Conservation (phyloP, 306 rosid species). For the Fragaria iinumae region DNA sequence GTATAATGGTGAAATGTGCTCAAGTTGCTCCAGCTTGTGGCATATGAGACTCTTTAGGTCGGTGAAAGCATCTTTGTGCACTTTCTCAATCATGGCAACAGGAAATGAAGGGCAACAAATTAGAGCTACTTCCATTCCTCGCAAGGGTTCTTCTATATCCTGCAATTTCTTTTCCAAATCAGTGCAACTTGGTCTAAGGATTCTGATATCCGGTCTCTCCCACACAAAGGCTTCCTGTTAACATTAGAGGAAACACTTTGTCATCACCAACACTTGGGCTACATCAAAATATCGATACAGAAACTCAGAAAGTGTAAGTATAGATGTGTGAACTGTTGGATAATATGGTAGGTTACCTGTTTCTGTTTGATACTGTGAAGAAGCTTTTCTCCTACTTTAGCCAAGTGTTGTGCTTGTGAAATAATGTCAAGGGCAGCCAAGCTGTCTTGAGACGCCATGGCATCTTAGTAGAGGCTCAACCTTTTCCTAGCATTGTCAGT, state of each 20-base stretch:
- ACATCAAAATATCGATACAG: neutral
- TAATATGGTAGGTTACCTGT: conserved; percentile 33
- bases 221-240: conserved; percentile 63
- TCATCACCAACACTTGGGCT: neutral
- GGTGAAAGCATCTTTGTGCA: conserved; percentile 26
- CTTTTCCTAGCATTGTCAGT: conserved; percentile 48
- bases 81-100: conserved; percentile 41
- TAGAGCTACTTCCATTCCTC: conserved; percentile 68
- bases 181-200: conserved; percentile 26
- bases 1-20: conserved; percentile 32
- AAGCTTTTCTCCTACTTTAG: conserved; percentile 48
- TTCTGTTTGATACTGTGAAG: conserved; percentile 35
- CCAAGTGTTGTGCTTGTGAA: conserved; percentile 46
- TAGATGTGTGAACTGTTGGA: neutral
- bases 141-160: conserved; percentile 44
- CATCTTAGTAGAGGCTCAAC: conserved; percentile 40
- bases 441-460: conserved; percentile 39
- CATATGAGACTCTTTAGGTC: conserved; percentile 30
- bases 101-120: conserved; percentile 40
- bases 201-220: conserved; percentile 49
- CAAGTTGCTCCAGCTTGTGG: conserved; percentile 40
- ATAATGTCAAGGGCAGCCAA: conserved; percentile 30
- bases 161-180: conserved; percentile 41
- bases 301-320: neutral
- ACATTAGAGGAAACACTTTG: neutral